Evolutionary conservation across 1,139 yeast genomes (phyloP).

Genomic region (Hansenula lynferdii): DNA sequence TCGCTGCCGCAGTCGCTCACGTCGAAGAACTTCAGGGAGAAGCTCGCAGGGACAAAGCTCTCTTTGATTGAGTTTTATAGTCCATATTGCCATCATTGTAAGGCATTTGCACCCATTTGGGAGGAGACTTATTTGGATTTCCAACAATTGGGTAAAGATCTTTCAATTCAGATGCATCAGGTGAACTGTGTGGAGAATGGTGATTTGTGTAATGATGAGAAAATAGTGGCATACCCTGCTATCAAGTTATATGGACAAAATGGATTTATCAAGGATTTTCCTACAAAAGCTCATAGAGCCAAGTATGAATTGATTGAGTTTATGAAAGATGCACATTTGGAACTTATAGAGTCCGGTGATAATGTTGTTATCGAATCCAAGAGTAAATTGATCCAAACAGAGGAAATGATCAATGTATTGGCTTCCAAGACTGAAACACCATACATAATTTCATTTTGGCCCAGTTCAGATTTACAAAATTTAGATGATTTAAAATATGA

Average conservation of each 20-base stretch:
- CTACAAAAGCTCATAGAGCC: slow-evolving; percentile 43
- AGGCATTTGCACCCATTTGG: slow-evolving; percentile 61
- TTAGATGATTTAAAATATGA: slow-evolving; percentile 30
- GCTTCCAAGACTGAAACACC: slow-evolving; percentile 50
- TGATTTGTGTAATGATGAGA: slow-evolving; percentile 63
- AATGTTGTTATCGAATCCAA: slow-evolving; percentile 24
- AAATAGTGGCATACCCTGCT: slow-evolving; percentile 51
- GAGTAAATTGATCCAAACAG: slow-evolving; percentile 27
- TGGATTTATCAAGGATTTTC: slow-evolving; percentile 37
- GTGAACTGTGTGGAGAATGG: slow-evolving; percentile 72
- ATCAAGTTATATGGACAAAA: slow-evolving; percentile 58
- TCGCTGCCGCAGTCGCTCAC: background rate
- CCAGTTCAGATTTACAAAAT: slow-evolving; percentile 40
- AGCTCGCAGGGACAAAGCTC: background rate
- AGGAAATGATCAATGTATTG: slow-evolving; percentile 34
- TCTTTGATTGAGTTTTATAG: slow-evolving; percentile 57
- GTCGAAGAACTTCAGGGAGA: background rate
- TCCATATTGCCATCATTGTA: slow-evolving; percentile 72
- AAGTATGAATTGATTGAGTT: slow-evolving; percentile 45
- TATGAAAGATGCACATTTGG: slow-evolving; percentile 32
- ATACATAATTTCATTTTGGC: slow-evolving; percentile 59
- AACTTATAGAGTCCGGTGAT: slow-evolving; percentile 41
- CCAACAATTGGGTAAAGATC: slow-evolving; percentile 35
- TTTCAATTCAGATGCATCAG: slow-evolving; percentile 54
- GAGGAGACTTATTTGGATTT: slow-evolving; percentile 45